Evolutionary conservation across 1,284 basidiomycete genomes (phyloP).

Genomic region (Ustilago cynodontis): DNA sequence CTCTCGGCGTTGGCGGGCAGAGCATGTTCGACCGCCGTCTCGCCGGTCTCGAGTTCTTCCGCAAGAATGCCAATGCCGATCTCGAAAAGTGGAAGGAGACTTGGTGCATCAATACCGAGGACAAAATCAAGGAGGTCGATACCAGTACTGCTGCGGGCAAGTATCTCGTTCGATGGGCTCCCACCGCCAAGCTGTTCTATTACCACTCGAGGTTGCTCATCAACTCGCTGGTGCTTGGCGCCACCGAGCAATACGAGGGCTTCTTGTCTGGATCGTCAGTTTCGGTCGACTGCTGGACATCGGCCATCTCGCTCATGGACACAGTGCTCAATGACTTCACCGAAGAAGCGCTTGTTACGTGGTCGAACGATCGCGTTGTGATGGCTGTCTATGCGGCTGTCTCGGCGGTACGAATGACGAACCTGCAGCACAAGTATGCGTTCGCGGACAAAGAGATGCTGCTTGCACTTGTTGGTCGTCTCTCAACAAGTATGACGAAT

Average conservation of each 20-base stretch:
- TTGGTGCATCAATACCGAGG: constrained; percentile 59
- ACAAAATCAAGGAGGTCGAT: constrained; percentile 55
- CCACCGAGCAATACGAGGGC: constrained; percentile 51
- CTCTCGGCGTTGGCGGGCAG: constrained; percentile 48
- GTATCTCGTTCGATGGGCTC: constrained; percentile 59
- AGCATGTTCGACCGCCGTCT: constrained; percentile 49
- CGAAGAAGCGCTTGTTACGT: constrained; percentile 50
- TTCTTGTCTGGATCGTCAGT: constrained; percentile 43
- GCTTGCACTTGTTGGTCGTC: constrained; percentile 43
- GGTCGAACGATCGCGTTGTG: constrained; percentile 58
- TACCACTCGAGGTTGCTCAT: constrained; percentile 58
- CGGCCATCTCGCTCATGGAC: constrained; percentile 55
- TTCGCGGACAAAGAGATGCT: constrained; percentile 53
- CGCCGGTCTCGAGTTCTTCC: constrained; percentile 54
- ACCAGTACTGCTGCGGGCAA: constrained; percentile 52
- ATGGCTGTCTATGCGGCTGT: constrained; percentile 63
- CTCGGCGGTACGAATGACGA: constrained; percentile 58
- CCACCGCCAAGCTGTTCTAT: constrained; percentile 56
- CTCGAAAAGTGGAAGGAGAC: constrained; percentile 62
- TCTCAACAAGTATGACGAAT: constrained; percentile 47
- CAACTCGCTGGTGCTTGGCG: constrained; percentile 58
- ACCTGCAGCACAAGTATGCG: constrained; percentile 51
- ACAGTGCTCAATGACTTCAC: constrained; percentile 55
- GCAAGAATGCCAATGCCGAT: constrained; percentile 55
- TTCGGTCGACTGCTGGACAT: constrained; percentile 58